phyloP scores from a whole-genome alignment of 495 filamentous ascomycete species.

The Penicillium cosmopolitanum region DNA sequence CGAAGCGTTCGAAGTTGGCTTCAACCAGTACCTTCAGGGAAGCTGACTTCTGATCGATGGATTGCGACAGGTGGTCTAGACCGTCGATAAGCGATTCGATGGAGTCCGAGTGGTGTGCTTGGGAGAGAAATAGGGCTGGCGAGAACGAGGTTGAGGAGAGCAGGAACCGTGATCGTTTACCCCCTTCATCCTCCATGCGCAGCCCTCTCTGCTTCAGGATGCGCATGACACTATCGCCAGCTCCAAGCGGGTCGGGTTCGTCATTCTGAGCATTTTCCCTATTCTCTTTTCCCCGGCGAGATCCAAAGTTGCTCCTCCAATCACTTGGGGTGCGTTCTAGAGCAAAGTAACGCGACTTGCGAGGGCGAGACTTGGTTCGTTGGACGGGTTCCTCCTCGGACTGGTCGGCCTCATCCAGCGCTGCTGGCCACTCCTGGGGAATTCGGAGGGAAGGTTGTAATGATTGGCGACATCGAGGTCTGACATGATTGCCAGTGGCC shows the following conservation, averaged over 20 bases:
- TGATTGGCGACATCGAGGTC: conserved; percentile 81
- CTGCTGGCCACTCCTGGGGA: conserved; percentile 84
- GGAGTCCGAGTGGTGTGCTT: conserved; percentile 82
- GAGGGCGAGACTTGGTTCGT: conserved; percentile 56
- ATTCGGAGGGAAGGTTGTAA: conserved; percentile 82
- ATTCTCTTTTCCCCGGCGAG: conserved; percentile 66
- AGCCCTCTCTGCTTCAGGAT: conserved; percentile 74
- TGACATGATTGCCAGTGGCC: conserved; percentile 46
- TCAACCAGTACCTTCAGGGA: conserved; percentile 95
- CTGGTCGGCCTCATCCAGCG: conserved; percentile 72
- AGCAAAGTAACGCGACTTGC: conserved; percentile 81
- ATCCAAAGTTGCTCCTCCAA: conserved; percentile 67
- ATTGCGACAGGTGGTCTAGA: conserved; percentile 78
- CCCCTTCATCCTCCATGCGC: conserved; percentile 81
- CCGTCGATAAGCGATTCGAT: conserved; percentile 78
- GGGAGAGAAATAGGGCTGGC: conserved; percentile 85
- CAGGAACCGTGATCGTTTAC: conserved; percentile 86
- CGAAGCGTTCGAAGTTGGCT: conserved; percentile 96
- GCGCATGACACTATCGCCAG: conserved; percentile 79
- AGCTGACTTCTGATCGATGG: conserved; percentile 96
- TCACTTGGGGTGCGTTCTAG: conserved; percentile 74
- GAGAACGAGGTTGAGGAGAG: conserved; percentile 95
- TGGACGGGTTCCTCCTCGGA: conserved; percentile 64
- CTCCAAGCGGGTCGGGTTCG: conserved; percentile 87
- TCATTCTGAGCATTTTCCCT: conserved; percentile 83